Base-by-base conservation (phyloP, 805 yeast species). In the Yarrowia alimentaria region DNA sequence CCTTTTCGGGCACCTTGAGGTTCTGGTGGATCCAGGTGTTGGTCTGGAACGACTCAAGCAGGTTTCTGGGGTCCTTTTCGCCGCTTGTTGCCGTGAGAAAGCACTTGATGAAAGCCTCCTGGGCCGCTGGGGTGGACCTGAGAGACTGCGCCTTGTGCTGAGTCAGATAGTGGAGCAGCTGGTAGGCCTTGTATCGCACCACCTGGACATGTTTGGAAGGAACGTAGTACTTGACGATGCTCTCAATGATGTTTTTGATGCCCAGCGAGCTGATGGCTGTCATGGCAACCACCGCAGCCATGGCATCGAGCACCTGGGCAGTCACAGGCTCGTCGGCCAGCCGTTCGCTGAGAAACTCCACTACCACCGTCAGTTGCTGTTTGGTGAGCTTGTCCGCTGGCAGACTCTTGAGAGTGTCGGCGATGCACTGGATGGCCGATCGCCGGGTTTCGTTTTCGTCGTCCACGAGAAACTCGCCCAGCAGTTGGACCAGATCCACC, bases 21-120 rank as follows among this genome's bases (percentile, higher is more conserved):
- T 58, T 59, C 16, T 61, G 53, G 14, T 80, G 71, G 11, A 90
- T 75, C 5, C 49, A 32, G 10, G 64, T 57, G 56, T 81, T 79
- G 34, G 88, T 60, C 4, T 70, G 63, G 58, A 91, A 86, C 1
- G 95, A 84, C 1, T 76, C 55, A 58, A 93, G 63, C 55, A 93
- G 70, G 65, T 94, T 93, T 54, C 85, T 75, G 3, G 99, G 99
- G 65, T 93, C 99, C 60, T 93, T 94, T 61, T 93, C 99, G 29
- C 95, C 95, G 12, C 79, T 72, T 2, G 95, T 85, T 21, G 88
- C 61, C 53, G 80, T 79, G 26, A 86, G 61, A 56, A 84, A 90
- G 0, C 83, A 64, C 29, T 74, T 64, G 25, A 86, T 72, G 48
- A 74, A 79, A 3, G 63, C 57, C 24, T 75, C 76, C 19, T 68